Conservation (phyloP, 305 asterid genomes). For the Solanum hybrid region DNA sequence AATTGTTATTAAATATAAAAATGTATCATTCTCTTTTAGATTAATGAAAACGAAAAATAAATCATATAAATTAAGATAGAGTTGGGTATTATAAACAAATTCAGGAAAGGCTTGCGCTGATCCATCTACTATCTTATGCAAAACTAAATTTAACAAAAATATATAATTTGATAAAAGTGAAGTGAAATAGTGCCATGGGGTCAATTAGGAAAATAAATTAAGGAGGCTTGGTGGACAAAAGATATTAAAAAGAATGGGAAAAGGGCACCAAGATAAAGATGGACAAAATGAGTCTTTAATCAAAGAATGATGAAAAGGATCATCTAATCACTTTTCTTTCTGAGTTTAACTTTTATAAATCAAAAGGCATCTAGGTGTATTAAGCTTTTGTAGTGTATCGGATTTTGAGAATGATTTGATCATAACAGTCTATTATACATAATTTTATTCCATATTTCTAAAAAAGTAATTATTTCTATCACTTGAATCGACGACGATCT, state of each 20-base stretch:
- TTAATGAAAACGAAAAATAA: too few relatives aligned
- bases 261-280: neutral
- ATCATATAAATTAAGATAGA: neutral
- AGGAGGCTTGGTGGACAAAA: neutral
- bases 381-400: neutral
- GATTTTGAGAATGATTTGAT: neutral
- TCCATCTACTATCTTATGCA: neutral
- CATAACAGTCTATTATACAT: accelerated
- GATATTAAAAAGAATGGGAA: neutral
- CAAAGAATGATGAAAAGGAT: neutral
- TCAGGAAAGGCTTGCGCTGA: neutral
- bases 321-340: neutral
- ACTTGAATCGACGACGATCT: neutral
- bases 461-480: too few relatives aligned
- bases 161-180: neutral
- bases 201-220: neutral
- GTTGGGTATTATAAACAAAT: neutral
- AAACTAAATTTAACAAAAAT: neutral
- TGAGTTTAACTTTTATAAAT: neutral
- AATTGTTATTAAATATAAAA: neutral
- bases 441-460: neutral
- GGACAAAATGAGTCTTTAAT: neutral
- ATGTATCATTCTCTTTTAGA: too few relatives aligned
- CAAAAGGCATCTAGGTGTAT: neutral
- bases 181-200: neutral